Evolutionary conservation across 2,329 filamentous ascomycete genomes (phyloP).

Genomic region (Aspergillus sp.): DNA sequence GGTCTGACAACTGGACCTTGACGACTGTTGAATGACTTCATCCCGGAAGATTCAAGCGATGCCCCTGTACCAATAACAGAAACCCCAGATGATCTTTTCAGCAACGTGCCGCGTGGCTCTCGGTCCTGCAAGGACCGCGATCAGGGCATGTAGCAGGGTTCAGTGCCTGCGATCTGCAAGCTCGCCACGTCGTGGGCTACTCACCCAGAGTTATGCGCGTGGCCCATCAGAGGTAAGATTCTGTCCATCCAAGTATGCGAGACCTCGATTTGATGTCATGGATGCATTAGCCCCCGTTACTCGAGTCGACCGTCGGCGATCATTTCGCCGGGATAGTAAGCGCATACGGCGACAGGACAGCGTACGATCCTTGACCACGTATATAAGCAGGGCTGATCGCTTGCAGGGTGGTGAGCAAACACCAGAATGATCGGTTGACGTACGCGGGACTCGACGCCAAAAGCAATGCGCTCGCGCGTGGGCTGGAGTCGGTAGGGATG

Average conservation of each 20-base stretch:
- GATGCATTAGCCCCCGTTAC: conserved; percentile 38
- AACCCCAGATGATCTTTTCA: too few relatives aligned
- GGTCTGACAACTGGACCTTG: too few relatives aligned
- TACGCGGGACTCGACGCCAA: conserved; percentile 72
- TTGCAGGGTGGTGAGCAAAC: conserved; percentile 54
- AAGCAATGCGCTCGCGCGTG: conserved; percentile 73
- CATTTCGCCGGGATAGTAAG: conserved; percentile 47
- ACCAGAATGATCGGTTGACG: conserved; percentile 66
- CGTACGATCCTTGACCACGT: conserved; percentile 42
- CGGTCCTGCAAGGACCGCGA: too few relatives aligned
- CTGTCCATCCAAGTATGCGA: neutral
- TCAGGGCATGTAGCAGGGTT: too few relatives aligned
- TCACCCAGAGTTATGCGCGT: conserved; percentile 24
- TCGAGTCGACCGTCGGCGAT: conserved; percentile 48
- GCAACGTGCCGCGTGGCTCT: too few relatives aligned
- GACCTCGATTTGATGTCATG: neutral
- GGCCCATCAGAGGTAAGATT: conserved; percentile 21
- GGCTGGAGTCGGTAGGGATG: conserved; percentile 69
- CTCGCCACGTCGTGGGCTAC: conserved; percentile 12
- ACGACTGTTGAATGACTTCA: too few relatives aligned
- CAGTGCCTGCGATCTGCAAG: neutral
- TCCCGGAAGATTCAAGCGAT: too few relatives aligned
- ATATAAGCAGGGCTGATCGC: neutral
- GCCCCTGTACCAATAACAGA: too few relatives aligned
- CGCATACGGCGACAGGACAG: conserved; percentile 47